Conservation (phyloP, 73 alveolate genomes). For the Paramecium biaurelia region DNA sequence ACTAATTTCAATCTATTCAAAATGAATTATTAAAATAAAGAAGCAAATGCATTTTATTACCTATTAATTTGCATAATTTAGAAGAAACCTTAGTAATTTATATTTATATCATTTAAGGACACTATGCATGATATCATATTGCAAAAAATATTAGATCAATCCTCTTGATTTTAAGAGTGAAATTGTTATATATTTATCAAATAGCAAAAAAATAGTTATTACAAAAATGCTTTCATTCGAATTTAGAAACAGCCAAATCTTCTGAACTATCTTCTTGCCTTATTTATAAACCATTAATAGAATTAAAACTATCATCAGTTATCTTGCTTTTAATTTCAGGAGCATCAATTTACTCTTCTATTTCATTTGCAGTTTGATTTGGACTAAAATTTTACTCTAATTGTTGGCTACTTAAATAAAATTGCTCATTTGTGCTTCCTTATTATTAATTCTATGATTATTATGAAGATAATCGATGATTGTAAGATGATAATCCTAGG, state of each 20-base stretch:
- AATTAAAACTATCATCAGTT: neutral
- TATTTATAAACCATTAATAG: neutral
- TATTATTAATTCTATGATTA: neutral
- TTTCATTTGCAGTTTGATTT: neutral
- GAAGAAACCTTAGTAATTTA: neutral
- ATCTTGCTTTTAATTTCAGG: neutral
- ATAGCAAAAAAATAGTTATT: neutral
- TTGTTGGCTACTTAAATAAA: neutral
- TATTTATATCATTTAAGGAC: neutral
- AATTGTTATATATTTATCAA: neutral
- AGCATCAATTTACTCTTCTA: conserved; percentile 30
- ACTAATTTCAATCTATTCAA: neutral
- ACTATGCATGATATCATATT: conserved; percentile 25
- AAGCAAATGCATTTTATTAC: neutral
- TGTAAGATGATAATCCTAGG: neutral
- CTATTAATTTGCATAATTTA: neutral
- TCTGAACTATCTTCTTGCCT: conserved; percentile 16
- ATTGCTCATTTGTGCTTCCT: neutral
- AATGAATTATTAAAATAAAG: conserved; percentile 4
- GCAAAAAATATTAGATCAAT: neutral
- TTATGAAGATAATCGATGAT: neutral
- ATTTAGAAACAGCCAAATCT: conserved; percentile 40
- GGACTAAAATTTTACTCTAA: neutral
- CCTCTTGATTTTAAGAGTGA: neutral
- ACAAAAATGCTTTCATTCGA: neutral